These are phyloP conservation scores for Venustampulla echinocandica DNA, from an alignment of 495 filamentous ascomycete species.

Conservation along the genomic window DNA sequence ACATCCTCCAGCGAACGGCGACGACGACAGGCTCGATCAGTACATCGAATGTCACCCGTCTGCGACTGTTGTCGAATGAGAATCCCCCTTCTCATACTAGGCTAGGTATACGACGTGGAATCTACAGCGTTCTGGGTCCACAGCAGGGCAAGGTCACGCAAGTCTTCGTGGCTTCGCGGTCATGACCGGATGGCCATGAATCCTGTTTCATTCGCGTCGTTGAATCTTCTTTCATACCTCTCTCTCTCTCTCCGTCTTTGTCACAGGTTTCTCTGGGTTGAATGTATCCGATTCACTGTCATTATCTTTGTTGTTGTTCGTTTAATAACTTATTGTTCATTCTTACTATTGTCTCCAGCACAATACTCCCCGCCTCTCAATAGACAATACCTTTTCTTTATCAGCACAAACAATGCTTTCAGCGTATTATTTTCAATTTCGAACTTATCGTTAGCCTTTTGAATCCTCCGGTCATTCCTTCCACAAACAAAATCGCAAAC, in stretches of 20 bases:
- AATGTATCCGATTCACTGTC: constrained; percentile 14
- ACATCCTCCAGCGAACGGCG: constrained; percentile 15
- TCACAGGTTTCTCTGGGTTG: constrained; percentile 10
- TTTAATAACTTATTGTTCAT: constrained; percentile 5
- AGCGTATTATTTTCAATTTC: neutral
- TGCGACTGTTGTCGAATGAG: constrained; percentile 22
- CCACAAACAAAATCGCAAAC: constrained; percentile 1
- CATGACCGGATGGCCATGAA: constrained; percentile 13
- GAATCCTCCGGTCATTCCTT: constrained; percentile 4
- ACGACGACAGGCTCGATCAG: constrained; percentile 4
- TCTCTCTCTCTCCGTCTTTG: constrained; percentile 14
- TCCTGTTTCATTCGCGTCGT: constrained; percentile 12
- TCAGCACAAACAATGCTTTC: neutral
- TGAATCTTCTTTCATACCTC: constrained; percentile 15
- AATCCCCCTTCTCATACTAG: constrained; percentile 9
- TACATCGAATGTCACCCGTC: constrained; percentile 7
- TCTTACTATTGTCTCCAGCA: constrained; percentile 14
- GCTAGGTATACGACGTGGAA: neutral
- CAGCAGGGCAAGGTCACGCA: constrained; percentile 6
- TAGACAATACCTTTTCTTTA: constrained; percentile 11
- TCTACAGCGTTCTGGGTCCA: neutral
- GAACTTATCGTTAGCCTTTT: neutral
- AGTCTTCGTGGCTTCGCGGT: constrained; percentile 8
- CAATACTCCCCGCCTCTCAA: constrained; percentile 6
- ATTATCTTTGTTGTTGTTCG: constrained; percentile 11